phyloP scores from a whole-genome alignment of 345 rosid genomes.

The Moricandia moricandioides region DNA sequence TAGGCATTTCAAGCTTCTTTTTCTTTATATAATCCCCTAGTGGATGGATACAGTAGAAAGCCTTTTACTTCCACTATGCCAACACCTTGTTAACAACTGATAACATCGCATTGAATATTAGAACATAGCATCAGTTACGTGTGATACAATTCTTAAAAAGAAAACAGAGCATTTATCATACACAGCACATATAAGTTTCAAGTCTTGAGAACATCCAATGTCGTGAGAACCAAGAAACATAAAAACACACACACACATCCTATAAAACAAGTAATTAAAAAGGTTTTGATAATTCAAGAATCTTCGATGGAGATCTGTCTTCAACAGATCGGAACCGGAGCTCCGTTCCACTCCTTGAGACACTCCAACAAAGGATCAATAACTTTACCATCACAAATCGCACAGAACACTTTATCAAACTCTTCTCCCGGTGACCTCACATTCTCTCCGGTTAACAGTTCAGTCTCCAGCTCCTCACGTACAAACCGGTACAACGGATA shows the following conservation, averaged over 20 bases:
- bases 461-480: constrained; percentile 56
- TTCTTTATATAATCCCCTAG: too few relatives aligned
- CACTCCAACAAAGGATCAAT: constrained; percentile 74
- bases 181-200: not conserved
- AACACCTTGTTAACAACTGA: too few relatives aligned
- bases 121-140: not conserved
- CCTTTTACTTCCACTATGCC: too few relatives aligned
- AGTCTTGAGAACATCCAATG: not conserved
- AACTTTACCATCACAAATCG: constrained; percentile 66
- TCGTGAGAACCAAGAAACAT: not conserved
- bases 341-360: constrained; percentile 67
- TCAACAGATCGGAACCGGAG: constrained; percentile 48
- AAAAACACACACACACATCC: constrained; percentile 1
- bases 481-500: constrained; percentile 69
- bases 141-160: not conserved
- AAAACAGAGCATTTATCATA: constrained; percentile 10
- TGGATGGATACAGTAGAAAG: too few relatives aligned
- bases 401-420: constrained; percentile 67
- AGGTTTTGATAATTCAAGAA: not conserved
- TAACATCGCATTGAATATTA: too few relatives aligned
- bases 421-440: constrained; percentile 68
- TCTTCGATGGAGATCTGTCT: not conserved
- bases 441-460: constrained; percentile 57
- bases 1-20: not conserved
- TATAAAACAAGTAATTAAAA: not conserved